Conservation (phyloP, 768 basidiomycete genomes). For the Phylloporus arenicola region DNA sequence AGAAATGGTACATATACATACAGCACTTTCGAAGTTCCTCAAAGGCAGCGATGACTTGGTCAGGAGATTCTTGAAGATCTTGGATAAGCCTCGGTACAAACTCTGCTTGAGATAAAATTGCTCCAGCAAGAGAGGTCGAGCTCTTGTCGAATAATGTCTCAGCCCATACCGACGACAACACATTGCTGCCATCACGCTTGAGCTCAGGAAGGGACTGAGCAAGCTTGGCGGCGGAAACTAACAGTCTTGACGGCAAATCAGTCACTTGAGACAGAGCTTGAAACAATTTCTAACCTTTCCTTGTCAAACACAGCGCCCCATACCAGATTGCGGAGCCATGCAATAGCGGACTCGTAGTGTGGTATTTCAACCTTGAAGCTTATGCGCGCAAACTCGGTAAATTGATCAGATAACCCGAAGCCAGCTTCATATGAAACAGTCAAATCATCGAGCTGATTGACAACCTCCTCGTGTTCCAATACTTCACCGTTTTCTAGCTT, state of each 20-base stretch:
- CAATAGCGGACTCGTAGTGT: slow-evolving; percentile 74
- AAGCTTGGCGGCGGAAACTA: slow-evolving; percentile 81
- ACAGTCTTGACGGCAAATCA: slow-evolving; percentile 47
- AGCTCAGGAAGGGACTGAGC: slow-evolving; percentile 86
- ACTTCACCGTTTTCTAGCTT: slow-evolving; percentile 60
- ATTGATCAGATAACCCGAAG: slow-evolving; percentile 59
- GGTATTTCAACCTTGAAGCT: slow-evolving; percentile 79
- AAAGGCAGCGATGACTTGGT: slow-evolving; percentile 65
- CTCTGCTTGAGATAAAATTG: slow-evolving; percentile 69
- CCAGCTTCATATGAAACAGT: slow-evolving; percentile 82
- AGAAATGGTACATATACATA: slow-evolving; percentile 35
- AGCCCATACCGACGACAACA: slow-evolving; percentile 66
- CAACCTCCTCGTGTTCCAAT: slow-evolving; percentile 82
- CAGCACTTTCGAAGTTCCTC: slow-evolving; percentile 64
- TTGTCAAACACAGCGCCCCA: slow-evolving; percentile 72
- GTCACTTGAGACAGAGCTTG: background rate
- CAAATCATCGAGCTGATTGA: slow-evolving; percentile 84
- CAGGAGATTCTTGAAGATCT: slow-evolving; percentile 67
- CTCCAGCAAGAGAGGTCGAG: slow-evolving; percentile 63
- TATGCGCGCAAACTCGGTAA: slow-evolving; percentile 70
- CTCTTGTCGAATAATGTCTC: slow-evolving; percentile 61
- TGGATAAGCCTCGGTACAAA: slow-evolving; percentile 72
- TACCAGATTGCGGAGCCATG: slow-evolving; percentile 81
- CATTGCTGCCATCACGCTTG: slow-evolving; percentile 83
- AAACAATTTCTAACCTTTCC: slow-evolving; percentile 51